Evolutionary conservation across 2,329 filamentous ascomycete species (phyloP).

Genomic region (Pseudocercospora ulei): DNA sequence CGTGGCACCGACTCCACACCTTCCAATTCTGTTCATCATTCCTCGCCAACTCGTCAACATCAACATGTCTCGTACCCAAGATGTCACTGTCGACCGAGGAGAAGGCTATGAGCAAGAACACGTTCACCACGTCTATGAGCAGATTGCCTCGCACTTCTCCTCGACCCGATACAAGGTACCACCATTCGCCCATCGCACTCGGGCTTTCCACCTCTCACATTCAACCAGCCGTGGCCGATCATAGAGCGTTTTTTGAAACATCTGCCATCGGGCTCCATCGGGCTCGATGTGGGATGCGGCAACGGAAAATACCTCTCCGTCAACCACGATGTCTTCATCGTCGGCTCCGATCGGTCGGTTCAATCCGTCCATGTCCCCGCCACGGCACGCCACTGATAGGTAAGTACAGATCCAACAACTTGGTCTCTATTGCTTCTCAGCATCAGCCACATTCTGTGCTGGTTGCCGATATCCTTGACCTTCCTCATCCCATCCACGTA

Average conservation of each 20-base stretch:
- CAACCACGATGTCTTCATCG: constrained; percentile 64
- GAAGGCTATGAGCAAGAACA: constrained; percentile 70
- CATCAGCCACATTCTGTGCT: constrained; percentile 56
- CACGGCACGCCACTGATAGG: constrained; percentile 16
- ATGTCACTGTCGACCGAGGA: no score
- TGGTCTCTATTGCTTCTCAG: constrained; percentile 49
- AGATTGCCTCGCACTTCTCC: constrained; percentile 76
- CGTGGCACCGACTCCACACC: no score
- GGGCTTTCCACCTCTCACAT: neutral
- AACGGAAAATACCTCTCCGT: constrained; percentile 91
- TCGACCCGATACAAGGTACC: constrained; percentile 60
- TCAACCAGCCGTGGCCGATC: constrained; percentile 76
- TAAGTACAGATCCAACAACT: constrained; percentile 47
- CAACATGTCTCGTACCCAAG: no score
- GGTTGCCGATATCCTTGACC: constrained; percentile 71
- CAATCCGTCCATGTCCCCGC: neutral
- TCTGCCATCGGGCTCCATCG: constrained; percentile 60
- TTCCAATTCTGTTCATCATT: no score
- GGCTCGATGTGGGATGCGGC: constrained; percentile 86
- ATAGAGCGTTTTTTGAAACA: constrained; percentile 66
- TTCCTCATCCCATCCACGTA: constrained; percentile 59
- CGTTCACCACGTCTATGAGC: constrained; percentile 85
- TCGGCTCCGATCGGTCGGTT: constrained; percentile 72
- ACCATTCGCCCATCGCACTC: neutral
- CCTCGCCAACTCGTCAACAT: no score